These are phyloP conservation scores for Orbilia oligospora DNA, from an alignment of 2,329 filamentous ascomycete genomes.

Conservation along the genomic window DNA sequence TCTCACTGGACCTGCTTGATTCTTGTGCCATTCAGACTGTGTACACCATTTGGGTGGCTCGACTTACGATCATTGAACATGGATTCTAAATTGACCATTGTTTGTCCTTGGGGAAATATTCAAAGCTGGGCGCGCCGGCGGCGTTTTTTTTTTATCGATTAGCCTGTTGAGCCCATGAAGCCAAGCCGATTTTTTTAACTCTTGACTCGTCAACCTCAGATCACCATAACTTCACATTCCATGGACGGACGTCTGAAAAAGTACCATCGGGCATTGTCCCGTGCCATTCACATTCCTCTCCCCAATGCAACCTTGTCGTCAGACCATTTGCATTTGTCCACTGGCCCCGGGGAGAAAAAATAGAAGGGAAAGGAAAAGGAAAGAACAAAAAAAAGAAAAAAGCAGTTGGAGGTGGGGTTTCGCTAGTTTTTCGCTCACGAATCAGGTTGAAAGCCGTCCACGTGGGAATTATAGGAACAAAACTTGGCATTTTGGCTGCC, in stretches of 20 bases:
- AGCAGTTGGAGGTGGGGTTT: constrained; percentile 40
- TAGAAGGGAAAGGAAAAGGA: not conserved
- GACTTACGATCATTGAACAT: constrained; percentile 21
- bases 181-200: not conserved
- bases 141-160: constrained; percentile 44
- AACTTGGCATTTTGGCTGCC: constrained; percentile 52
- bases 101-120: constrained; percentile 57
- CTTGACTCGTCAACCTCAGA: not conserved
- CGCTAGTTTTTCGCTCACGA: constrained; percentile 45
- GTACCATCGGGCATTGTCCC: constrained; percentile 42
- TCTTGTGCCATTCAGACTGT: constrained; percentile 23
- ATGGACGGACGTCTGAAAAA: not conserved
- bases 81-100: constrained; percentile 31
- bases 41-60: constrained; percentile 26
- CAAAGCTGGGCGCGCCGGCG: constrained; percentile 41
- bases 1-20: constrained; percentile 46
- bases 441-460: constrained; percentile 53
- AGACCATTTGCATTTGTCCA: constrained; percentile 48
- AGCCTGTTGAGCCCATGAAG: constrained; percentile 27
- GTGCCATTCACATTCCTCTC: constrained; percentile 39
- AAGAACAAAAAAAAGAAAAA: constrained; percentile 17
- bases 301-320: constrained; percentile 55
- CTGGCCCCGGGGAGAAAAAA: constrained; percentile 13
- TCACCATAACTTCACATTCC: constrained; percentile 10
- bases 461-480: constrained; percentile 49